These are phyloP conservation scores for Fistulina hepatica DNA, from an alignment of 1,284 basidiomycete genomes.

Conservation along the genomic window DNA sequence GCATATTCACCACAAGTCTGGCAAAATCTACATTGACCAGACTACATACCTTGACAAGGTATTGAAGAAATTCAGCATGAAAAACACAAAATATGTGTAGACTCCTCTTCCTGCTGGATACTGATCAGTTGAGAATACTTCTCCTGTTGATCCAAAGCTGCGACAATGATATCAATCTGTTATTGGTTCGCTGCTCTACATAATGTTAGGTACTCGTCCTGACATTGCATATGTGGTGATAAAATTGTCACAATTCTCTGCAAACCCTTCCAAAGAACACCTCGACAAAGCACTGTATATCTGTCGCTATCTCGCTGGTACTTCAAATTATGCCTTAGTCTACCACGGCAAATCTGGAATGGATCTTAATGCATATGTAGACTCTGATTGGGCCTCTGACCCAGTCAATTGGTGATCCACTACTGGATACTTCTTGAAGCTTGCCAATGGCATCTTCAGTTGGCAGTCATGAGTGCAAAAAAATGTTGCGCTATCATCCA, in stretches of 20 bases:
- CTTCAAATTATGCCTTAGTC: conserved; percentile 11
- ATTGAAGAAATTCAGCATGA: conserved; percentile 3
- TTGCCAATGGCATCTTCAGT: conserved; percentile 8
- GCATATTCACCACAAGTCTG: background rate
- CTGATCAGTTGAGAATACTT: conserved; percentile 1
- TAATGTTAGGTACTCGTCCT: conserved; percentile 23
- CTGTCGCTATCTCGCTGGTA: conserved; percentile 14
- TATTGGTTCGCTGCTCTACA: conserved; percentile 23
- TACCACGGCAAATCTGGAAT: conserved; percentile 13
- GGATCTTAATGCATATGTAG: conserved; percentile 12
- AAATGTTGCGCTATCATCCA: conserved; percentile 10
- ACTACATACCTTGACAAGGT: conserved; percentile 7
- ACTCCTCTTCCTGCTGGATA: conserved; percentile 10
- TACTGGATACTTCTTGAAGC: conserved; percentile 8
- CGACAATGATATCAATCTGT: conserved; percentile 4
- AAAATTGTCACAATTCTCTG: conserved; percentile 14
- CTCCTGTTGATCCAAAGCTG: conserved; percentile 4
- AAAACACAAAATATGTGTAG: conserved; percentile 2
- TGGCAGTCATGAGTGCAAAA: conserved; percentile 12
- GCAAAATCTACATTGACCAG: conserved; percentile 6
- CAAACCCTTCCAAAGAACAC: conserved; percentile 17
- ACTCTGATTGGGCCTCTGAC: conserved; percentile 8
- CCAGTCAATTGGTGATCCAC: conserved; percentile 9
- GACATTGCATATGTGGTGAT: conserved; percentile 22
- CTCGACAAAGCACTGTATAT: conserved; percentile 17